Conservation (phyloP, 2,329 filamentous ascomycete species). For the Pestalotiopsis sp. region DNA sequence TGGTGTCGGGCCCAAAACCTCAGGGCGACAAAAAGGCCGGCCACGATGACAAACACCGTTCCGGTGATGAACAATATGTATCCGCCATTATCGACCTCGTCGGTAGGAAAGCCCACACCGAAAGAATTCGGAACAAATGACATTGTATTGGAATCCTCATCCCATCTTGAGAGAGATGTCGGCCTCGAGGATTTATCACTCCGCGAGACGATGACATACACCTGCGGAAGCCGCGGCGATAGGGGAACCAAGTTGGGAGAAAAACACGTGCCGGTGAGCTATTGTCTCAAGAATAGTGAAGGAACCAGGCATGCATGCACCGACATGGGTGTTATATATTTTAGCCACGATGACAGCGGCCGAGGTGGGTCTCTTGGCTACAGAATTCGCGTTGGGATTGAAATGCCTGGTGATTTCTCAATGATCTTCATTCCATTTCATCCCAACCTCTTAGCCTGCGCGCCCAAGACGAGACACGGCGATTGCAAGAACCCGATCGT, state of each 20-base stretch:
- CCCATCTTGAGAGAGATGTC: background rate
- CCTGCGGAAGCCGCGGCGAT: background rate
- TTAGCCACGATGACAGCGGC: background rate
- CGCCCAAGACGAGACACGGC: too few relatives aligned
- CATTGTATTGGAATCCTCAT: background rate
- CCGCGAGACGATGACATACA: background rate
- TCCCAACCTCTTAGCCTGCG: too few relatives aligned
- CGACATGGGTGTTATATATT: background rate
- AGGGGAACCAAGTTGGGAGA: background rate
- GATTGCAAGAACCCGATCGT: too few relatives aligned
- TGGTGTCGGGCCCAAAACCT: background rate
- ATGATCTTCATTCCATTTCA: too few relatives aligned
- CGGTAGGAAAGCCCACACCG: background rate
- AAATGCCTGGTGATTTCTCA: background rate
- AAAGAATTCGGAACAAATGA: constrained; percentile 1
- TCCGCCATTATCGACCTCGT: background rate
- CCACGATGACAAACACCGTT: background rate
- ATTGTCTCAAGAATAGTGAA: background rate
- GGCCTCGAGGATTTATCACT: background rate
- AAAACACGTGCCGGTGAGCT: background rate
- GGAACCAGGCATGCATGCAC: background rate
- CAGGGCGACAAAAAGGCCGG: background rate
- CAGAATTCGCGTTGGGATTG: background rate
- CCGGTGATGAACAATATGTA: background rate
- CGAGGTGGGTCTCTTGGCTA: background rate